Evolutionary conservation across 1,139 yeast species (phyloP).

Genomic region (Arxiozyma telluris): DNA sequence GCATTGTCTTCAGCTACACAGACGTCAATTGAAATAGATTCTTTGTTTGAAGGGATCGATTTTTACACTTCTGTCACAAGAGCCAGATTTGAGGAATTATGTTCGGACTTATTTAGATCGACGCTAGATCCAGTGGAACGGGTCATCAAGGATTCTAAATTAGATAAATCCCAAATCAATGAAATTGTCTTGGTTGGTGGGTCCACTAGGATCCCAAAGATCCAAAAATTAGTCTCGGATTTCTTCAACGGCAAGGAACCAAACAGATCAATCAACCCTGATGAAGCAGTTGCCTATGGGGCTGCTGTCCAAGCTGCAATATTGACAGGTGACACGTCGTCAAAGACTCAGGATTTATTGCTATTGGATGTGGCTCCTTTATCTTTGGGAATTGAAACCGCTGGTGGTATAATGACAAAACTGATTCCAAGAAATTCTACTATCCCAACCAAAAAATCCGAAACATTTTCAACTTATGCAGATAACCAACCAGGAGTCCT

Average conservation of each 20-base stretch:
- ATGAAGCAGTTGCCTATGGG: constrained; percentile 68
- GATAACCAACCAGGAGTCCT: constrained; percentile 96
- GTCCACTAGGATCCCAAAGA: constrained; percentile 87
- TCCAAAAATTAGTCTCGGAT: constrained; percentile 76
- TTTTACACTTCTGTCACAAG: constrained; percentile 73
- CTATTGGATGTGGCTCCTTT: constrained; percentile 89
- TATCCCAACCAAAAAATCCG: constrained; percentile 94
- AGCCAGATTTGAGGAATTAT: constrained; percentile 82
- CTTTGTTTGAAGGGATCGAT: constrained; percentile 71
- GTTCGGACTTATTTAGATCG: constrained; percentile 73
- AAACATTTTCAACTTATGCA: constrained; percentile 92
- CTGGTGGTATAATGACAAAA: constrained; percentile 97
- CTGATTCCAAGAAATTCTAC: constrained; percentile 95
- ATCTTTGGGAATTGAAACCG: constrained; percentile 92
- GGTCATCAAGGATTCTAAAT: constrained; percentile 42
- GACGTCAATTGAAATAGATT: constrained; percentile 77
- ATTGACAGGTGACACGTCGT: constrained; percentile 78
- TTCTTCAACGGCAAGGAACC: constrained; percentile 84
- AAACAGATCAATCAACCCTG: constrained; percentile 74
- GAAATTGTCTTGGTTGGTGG: constrained; percentile 88
- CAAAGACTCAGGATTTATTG: constrained; percentile 74
- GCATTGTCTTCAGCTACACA: constrained; percentile 75
- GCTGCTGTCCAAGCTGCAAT: constrained; percentile 85
- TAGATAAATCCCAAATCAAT: constrained; percentile 68
- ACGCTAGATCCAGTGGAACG: constrained; percentile 77